Percentiles rank a stretch among this genome's conserved stretches.
These are phyloP conservation scores for Zalerion maritima DNA, from an alignment of 495 filamentous ascomycete species.

Conservation along the genomic window DNA sequence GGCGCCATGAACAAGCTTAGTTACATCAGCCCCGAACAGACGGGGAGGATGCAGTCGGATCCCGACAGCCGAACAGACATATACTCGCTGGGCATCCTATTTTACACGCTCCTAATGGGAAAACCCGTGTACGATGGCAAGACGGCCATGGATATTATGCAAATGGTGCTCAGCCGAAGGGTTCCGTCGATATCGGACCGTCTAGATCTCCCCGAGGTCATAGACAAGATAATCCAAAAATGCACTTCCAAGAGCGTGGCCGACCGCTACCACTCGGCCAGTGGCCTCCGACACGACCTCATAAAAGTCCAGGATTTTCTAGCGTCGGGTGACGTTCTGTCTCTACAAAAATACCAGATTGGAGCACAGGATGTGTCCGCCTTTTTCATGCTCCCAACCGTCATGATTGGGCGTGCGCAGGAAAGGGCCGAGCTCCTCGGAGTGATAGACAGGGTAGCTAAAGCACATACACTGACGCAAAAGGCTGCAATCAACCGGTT, in stretches of 20 bases:
- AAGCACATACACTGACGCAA: conserved; percentile 36
- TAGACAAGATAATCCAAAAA: conserved; percentile 70
- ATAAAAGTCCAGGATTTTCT: conserved; percentile 52
- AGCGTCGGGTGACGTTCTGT: conserved; percentile 54
- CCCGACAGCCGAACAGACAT: conserved; percentile 84
- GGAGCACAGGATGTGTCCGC: conserved; percentile 69
- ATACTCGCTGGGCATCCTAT: conserved; percentile 72
- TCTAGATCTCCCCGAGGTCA: conserved; percentile 64
- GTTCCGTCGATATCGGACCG: conserved; percentile 59
- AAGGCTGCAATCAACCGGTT: conserved; percentile 31
- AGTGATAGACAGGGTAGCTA: conserved; percentile 57
- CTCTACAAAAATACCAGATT: conserved; percentile 53
- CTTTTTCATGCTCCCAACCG: conserved; percentile 66
- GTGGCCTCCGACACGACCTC: conserved; percentile 67
- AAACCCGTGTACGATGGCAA: conserved; percentile 61
- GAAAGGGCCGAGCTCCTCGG: conserved; percentile 55
- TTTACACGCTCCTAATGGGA: conserved; percentile 73
- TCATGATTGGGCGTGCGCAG: conserved; percentile 63
- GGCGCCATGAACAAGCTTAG: conserved; percentile 74
- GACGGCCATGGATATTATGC: conserved; percentile 73
- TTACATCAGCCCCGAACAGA: conserved; percentile 84
- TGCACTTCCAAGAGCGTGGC: conserved; percentile 77
- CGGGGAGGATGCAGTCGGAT: conserved; percentile 74
- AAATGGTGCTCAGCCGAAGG: conserved; percentile 64
- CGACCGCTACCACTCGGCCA: conserved; percentile 73